A percentile compares a stretch with the other conserved stretches of the same genome.
Evolutionary conservation across 2,329 filamentous ascomycete species (phyloP).

Genomic region (Fusarium chuoi): DNA sequence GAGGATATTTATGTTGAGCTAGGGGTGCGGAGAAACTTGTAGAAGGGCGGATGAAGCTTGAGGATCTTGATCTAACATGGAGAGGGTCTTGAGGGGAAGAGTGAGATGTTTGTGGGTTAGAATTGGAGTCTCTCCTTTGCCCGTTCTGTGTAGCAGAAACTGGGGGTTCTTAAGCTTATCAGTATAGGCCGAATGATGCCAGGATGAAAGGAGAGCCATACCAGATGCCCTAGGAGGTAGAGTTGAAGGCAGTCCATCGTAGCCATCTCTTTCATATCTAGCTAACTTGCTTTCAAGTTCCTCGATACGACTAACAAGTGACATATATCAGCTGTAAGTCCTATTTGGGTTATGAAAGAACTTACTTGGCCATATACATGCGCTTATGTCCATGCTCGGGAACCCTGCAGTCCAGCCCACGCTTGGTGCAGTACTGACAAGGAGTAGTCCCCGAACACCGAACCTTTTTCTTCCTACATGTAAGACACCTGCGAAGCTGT

Average conservation of each 20-base stretch:
- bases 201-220: not conserved
- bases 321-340: not conserved
- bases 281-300: conserved; percentile 42
- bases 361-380: conserved; percentile 43
- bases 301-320: conserved; percentile 34
- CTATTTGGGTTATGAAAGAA: not conserved
- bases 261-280: conserved; percentile 40
- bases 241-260: conserved; percentile 13
- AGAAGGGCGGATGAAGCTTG: conserved; percentile 39
- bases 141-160: not conserved
- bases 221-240: conserved; percentile 22
- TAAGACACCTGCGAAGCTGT: conserved; percentile 35
- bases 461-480: conserved; percentile 44
- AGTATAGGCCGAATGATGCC: not conserved
- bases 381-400: conserved; percentile 44
- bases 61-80: conserved; percentile 33
- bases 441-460: conserved; percentile 42
- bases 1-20: conserved; percentile 8
- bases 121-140: conserved; percentile 13
- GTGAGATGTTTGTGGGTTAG: conserved; percentile 22
- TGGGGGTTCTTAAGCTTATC: conserved; percentile 11
- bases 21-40: conserved; percentile 40
- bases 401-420: conserved; percentile 41
- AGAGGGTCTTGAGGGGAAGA: conserved; percentile 36
- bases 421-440: conserved; percentile 42